phyloP scores from a whole-genome alignment of 129 eudicot species.

The Silybum marianum region DNA sequence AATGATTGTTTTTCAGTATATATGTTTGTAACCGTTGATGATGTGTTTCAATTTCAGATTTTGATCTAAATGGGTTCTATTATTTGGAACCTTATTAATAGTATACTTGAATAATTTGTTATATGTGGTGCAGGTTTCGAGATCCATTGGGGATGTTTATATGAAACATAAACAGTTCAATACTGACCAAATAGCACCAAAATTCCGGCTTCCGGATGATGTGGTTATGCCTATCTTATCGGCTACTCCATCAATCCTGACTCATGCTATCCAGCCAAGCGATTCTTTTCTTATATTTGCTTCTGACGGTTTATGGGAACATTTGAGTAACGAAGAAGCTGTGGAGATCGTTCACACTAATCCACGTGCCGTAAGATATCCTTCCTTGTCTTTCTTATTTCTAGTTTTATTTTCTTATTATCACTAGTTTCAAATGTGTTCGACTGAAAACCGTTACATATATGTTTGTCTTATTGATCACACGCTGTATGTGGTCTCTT shows the following conservation, averaged over 20 bases:
- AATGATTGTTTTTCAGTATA: background rate
- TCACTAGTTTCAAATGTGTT: background rate
- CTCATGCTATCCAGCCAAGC: slow-evolving; percentile 60
- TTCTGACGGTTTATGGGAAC: slow-evolving; percentile 87
- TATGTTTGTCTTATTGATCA: background rate
- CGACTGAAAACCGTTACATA: background rate
- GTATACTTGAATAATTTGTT: background rate
- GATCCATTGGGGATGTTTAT: slow-evolving; percentile 75
- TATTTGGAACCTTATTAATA: slow-evolving; percentile 9
- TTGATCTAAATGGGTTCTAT: background rate
- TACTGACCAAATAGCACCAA: slow-evolving; percentile 49
- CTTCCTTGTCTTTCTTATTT: slow-evolving; percentile 8
- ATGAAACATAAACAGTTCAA: slow-evolving; percentile 63
- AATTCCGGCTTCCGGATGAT: slow-evolving; percentile 60
- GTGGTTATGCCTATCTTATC: slow-evolving; percentile 62
- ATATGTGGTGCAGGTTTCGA: slow-evolving; percentile 59
- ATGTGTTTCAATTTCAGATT: background rate
- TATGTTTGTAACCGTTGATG: background rate
- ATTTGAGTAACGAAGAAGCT: slow-evolving; percentile 69
- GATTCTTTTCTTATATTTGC: slow-evolving; percentile 77
- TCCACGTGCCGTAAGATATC: slow-evolving; percentile 60
- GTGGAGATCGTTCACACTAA: slow-evolving; percentile 68
- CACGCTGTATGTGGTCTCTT: slow-evolving; percentile 1
- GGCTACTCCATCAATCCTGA: slow-evolving; percentile 64
- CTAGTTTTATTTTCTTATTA: background rate